Conservation (phyloP, 306 rosid species). For the Fagus crenata region DNA sequence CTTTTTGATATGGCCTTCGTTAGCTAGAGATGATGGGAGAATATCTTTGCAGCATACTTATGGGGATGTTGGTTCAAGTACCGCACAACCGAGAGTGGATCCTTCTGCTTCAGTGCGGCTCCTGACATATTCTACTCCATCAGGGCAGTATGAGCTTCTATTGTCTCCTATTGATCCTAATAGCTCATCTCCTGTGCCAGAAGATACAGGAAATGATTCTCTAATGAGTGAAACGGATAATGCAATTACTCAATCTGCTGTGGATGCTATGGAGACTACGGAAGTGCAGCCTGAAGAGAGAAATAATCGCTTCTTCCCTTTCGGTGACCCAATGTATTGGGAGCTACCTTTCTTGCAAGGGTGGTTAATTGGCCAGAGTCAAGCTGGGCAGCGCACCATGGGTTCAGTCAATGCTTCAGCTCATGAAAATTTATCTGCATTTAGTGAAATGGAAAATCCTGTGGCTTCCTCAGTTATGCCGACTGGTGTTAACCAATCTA, state of each 20-base stretch:
- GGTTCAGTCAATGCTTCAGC: conserved; percentile 39
- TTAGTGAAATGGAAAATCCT: conserved; percentile 43
- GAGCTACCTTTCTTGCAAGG: conserved; percentile 94
- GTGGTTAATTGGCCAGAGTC: conserved; percentile 90
- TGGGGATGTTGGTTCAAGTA: conserved; percentile 53
- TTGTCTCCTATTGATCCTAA: conserved; percentile 70
- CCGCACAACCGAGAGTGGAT: conserved; percentile 53
- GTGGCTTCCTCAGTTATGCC: conserved; percentile 53
- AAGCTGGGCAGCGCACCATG: conserved; percentile 58
- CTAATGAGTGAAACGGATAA: conserved; percentile 43
- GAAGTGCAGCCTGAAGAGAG: conserved; percentile 50
- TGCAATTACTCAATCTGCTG: conserved; percentile 40
- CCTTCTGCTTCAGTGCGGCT: conserved; percentile 68
- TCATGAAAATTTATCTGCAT: conserved; percentile 40
- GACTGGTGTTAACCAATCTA: conserved; percentile 53
- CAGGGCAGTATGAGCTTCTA: conserved; percentile 68
- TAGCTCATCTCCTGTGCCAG: conserved; percentile 38
- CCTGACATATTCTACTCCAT: conserved; percentile 60
- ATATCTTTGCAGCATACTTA: conserved; percentile 49
- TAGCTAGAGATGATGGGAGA: conserved; percentile 64
- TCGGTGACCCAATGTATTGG: conserved; percentile 67
- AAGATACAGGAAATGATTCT: conserved; percentile 44
- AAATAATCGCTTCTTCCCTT: conserved; percentile 49
- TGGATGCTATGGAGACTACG: conserved; percentile 37
- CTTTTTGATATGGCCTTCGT: conserved; percentile 65